Base-by-base conservation (phyloP, 768 basidiomycete genomes). In the Mycena indigotica region DNA sequence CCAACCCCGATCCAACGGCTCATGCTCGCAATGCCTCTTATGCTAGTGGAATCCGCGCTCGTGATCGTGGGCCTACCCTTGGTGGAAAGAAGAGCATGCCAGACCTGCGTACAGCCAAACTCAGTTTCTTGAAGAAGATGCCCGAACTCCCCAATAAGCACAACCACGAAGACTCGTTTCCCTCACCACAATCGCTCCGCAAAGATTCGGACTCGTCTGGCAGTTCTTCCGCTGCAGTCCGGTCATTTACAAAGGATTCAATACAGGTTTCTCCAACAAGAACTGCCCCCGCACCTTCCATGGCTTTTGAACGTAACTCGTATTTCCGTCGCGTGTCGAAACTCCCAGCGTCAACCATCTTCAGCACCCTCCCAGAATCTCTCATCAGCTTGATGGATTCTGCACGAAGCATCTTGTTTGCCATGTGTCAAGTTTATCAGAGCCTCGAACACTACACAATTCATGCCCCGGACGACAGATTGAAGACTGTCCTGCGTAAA, bases 311-410 rank as follows among this genome's bases (percentile, higher is more conserved):
- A 67, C 85, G 91, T 23, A 90, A 93, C 66, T 91, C 93, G 1
- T 98, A 99, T 73, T 99, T 99, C 75, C 88, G 89, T 32, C 86
- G 95, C n/a, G 78, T 96, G 23, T 94, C 93, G 2, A 85, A 87
- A 28, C 75, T 93, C 4, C 89, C 89, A 1, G 73, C 77, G 1
- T 81, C 84, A 28, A 74, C 79, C 6, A 79, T 85, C 28, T 80
- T 85, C 19, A 84, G 82, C 63, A 79, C 85, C 19, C 81, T 97
- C 8, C 91, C 95, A 0, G 74, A 79, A 16, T 74, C 88, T 15
- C 77, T 98, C 6, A 73, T 86, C 21, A 78, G 78, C 38, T 78
- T 96, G 40, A 81, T 94, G 41, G 94, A 98, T 66, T 87, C 89
- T n/a, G 87, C 93, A 45, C 88, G 97, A 25, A 94, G 91, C 23